Base-by-base conservation (phyloP, 805 yeast species). In the Sugiyamaella smithiae region DNA sequence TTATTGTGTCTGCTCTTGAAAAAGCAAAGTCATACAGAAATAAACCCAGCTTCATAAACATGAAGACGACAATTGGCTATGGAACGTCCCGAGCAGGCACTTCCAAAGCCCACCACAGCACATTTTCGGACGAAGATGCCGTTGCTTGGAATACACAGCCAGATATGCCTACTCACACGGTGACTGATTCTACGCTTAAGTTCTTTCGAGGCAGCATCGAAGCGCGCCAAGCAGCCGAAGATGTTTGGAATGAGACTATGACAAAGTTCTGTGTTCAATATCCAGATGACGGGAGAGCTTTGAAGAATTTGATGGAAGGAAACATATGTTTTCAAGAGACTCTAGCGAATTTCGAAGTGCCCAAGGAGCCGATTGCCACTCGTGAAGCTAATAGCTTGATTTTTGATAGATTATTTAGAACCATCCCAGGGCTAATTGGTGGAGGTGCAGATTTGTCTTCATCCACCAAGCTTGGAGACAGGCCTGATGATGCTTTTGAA, bases 251-350 rank as follows among this genome's bases (percentile, higher is more conserved):
- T 61, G 61, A 68, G 46, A 66, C 81, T 41, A 75, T 88, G 54
- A 77, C 69, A 40, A 66, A 74, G 47, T 91, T 90, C 74, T 64
- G 70, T 58, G 64, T 71, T 55, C 78, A 82, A 71, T 88, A 76
- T 78, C 95, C 96, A 57, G 80, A 80, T 60, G 76, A 75, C 68
- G 96, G 83, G 67, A 81, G 82, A 44, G 96, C 88, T 71, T 69
- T 91, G 55, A 66, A 74, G 58, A 83, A 96, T 76, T 83, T 97
- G 76, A 70, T 86, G 57, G 68, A 67, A 46, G 83, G 85, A 61
- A 77, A 84, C 69, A 80, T 91, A 58, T 22, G 35, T 5, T 44
- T 5, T 22, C 23, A 20, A 23, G 26, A 20, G n/a, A 5, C 24
- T 11, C 31, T 44, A n/a, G 9, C 23, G 8, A 17, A 17, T 12